phyloP scores from a whole-genome alignment of 768 basidiomycete species.

The Collybia nuda region DNA sequence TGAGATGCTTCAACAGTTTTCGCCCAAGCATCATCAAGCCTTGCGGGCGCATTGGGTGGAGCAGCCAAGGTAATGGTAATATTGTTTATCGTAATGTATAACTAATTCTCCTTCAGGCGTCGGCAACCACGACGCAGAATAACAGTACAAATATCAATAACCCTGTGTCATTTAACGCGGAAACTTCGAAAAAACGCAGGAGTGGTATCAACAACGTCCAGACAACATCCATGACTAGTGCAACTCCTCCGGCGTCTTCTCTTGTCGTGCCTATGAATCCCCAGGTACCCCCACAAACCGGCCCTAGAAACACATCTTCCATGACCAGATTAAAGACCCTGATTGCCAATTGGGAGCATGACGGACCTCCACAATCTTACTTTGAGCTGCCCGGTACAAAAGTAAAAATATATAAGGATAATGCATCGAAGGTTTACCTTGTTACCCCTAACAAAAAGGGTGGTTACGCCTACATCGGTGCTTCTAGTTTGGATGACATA shows the following conservation, averaged over 20 bases:
- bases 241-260: too few species aligned
- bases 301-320: background rate
- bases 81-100: background rate
- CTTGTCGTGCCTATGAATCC: too few species aligned
- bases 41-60: constrained; percentile 2
- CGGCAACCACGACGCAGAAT: too few species aligned
- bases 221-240: too few species aligned
- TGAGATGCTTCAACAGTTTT: background rate
- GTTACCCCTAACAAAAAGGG: background rate
- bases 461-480: background rate
- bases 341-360: background rate
- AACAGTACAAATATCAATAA: background rate
- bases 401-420: constrained; percentile 4
- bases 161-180: background rate
- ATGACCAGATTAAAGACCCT: background rate
- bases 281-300: too few species aligned
- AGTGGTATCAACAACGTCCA: too few species aligned
- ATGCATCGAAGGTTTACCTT: background rate
- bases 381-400: background rate
- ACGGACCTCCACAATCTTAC: background rate
- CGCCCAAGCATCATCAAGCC: constrained; percentile 1
- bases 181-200: background rate
- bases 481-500: too few species aligned
- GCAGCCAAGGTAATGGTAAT: background rate
- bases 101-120: too few species aligned